Evolutionary conservation across 805 yeast genomes (phyloP).

Genomic region (Ogataea paradorogensis): DNA sequence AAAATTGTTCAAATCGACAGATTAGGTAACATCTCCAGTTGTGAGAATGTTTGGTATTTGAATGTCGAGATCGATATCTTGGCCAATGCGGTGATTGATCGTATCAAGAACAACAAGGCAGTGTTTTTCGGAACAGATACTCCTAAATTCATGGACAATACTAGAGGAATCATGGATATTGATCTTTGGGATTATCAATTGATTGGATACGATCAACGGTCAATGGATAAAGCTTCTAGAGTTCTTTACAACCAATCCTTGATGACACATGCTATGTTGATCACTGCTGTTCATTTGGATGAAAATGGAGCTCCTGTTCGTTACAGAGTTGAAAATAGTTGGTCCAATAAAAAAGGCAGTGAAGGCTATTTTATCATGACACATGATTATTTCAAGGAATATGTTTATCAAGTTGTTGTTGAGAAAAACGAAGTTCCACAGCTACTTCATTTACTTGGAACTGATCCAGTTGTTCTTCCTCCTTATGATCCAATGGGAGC

Average conservation of each 20-base stretch:
- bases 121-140: conserved; percentile 89
- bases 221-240: conserved; percentile 59
- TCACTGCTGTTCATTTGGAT: conserved; percentile 77
- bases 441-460: conserved; percentile 39
- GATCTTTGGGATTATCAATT: conserved; percentile 65
- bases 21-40: conserved; percentile 69
- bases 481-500: conserved; percentile 85
- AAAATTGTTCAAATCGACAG: conserved; percentile 67
- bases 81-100: conserved; percentile 59
- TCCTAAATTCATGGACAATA: conserved; percentile 67
- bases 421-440: conserved; percentile 47
- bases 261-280: conserved; percentile 90
- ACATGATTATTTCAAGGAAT: conserved; percentile 70
- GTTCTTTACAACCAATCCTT: conserved; percentile 66
- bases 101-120: conserved; percentile 70
- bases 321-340: conserved; percentile 74
- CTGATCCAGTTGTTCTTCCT: conserved; percentile 54
- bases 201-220: conserved; percentile 48
- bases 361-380: conserved; percentile 72
- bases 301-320: conserved; percentile 57
- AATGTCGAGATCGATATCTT: conserved; percentile 60
- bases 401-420: conserved; percentile 69
- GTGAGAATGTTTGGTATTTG: conserved; percentile 67
- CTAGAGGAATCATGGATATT: conserved; percentile 69
- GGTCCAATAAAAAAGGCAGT: conserved; percentile 68